These are phyloP conservation scores for Debaryomycetaceae sp. DNA, from an alignment of 1,139 yeast species.

Conservation along the genomic window DNA sequence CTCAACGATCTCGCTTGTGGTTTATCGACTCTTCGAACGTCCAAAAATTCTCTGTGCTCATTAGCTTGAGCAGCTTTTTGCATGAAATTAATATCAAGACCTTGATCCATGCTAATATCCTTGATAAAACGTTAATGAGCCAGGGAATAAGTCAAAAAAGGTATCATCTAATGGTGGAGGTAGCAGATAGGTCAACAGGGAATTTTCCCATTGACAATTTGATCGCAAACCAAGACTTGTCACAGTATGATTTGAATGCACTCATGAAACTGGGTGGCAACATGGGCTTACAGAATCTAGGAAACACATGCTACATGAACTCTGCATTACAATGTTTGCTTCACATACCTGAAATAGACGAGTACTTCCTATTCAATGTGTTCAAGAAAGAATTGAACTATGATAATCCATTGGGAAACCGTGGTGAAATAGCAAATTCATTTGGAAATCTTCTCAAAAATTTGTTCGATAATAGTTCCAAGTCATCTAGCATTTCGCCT, in stretches of 20 bases:
- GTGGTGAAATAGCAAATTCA: slow-evolving; percentile 74
- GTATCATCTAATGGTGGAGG: slow-evolving; percentile 36
- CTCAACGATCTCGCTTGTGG: slow-evolving; percentile 36
- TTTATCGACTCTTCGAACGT: slow-evolving; percentile 26
- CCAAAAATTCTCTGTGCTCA: slow-evolving; percentile 20
- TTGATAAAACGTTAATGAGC: slow-evolving; percentile 22
- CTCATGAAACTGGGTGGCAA: slow-evolving; percentile 27
- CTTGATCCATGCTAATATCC: slow-evolving; percentile 25
- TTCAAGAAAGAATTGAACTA: slow-evolving; percentile 66
- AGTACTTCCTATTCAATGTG: slow-evolving; percentile 66
- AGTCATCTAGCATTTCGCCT: slow-evolving; percentile 42
- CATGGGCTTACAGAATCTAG: slow-evolving; percentile 74
- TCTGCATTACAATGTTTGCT: slow-evolving; percentile 88
- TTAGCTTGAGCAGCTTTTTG: slow-evolving; percentile 27
- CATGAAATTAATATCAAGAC: slow-evolving; percentile 28
- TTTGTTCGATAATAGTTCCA: slow-evolving; percentile 39
- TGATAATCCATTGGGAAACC: slow-evolving; percentile 74
- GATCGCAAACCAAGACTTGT: slow-evolving; percentile 14
- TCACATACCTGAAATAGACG: slow-evolving; percentile 80
- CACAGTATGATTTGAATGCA: slow-evolving; percentile 14
- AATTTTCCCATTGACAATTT: slow-evolving; percentile 30
- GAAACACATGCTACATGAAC: slow-evolving; percentile 96
- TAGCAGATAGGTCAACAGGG: slow-evolving; percentile 17
- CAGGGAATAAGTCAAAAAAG: slow-evolving; percentile 27
- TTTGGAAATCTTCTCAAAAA: slow-evolving; percentile 66